phyloP scores from a whole-genome alignment of 1,284 basidiomycete genomes.

The Mixia osmundae region DNA sequence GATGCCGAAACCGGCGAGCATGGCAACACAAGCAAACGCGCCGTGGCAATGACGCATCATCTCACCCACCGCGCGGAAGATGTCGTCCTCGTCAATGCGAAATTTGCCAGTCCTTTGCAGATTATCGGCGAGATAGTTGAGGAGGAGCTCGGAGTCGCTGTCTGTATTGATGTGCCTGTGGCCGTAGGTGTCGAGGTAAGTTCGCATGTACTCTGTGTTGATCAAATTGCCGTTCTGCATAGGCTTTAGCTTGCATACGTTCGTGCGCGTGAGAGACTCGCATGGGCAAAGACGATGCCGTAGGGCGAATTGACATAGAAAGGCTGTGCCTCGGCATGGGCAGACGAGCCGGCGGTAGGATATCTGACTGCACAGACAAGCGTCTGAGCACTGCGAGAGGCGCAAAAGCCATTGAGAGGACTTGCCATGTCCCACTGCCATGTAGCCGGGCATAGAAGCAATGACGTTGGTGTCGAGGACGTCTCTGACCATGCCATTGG shows the following conservation, averaged over 20 bases:
- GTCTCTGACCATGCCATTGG: conserved; percentile 99
- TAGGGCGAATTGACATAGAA: conserved; percentile 99
- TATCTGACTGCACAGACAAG: conserved; percentile 52
- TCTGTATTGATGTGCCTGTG: conserved; percentile 98
- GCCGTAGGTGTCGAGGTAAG: conserved; percentile 85
- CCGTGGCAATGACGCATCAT: conserved; percentile 75
- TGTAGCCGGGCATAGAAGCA: conserved; percentile 58
- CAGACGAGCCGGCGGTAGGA: conserved; percentile 91
- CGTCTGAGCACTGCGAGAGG: background rate
- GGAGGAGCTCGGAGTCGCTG: conserved; percentile 86
- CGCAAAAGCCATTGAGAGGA: conserved; percentile 11
- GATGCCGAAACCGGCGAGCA: conserved; percentile 96
- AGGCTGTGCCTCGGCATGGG: conserved; percentile 94
- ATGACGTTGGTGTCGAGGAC: conserved; percentile 71
- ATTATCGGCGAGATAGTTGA: conserved; percentile 95
- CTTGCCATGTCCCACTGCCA: conserved; percentile 94
- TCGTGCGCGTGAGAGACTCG: conserved; percentile 25
- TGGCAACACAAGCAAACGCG: conserved; percentile 88
- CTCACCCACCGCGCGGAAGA: conserved; percentile 76
- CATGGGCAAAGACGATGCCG: conserved; percentile 94
- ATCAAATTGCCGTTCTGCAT: conserved; percentile 90
- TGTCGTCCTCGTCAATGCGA: conserved; percentile 98
- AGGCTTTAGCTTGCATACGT: background rate
- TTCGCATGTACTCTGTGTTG: conserved; percentile 63
- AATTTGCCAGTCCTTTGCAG: conserved; percentile 97